These are phyloP conservation scores for Sporisorium sorghi DNA, from an alignment of 1,284 basidiomycete genomes.

Conservation along the genomic window DNA sequence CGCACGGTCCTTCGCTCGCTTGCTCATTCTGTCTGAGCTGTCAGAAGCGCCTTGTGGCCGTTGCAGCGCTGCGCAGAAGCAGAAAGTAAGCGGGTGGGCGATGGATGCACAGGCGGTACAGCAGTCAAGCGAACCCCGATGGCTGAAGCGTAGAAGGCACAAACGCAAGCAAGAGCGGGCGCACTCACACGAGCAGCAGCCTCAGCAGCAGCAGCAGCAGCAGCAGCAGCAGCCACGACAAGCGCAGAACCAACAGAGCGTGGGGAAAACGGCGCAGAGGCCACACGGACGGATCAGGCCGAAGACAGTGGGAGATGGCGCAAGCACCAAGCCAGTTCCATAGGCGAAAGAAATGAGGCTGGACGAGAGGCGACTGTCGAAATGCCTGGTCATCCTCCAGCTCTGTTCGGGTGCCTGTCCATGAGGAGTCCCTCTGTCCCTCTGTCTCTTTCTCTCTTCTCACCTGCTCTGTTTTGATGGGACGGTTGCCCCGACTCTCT, in stretches of 20 bases:
- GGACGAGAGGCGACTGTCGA: neutral
- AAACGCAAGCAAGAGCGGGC: neutral
- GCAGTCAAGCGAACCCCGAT: neutral
- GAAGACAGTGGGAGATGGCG: conserved; percentile 6
- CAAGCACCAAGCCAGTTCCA: conserved; percentile 5
- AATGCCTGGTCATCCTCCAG: conserved; percentile 1
- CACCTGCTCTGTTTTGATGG: neutral
- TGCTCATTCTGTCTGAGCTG: neutral
- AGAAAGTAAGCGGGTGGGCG: neutral
- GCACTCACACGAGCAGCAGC: conserved; percentile 6
- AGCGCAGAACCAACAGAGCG: conserved; percentile 7
- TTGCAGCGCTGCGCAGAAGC: neutral
- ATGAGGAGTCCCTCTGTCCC: neutral
- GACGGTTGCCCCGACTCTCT: conserved; percentile 4
- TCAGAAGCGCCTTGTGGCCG: neutral
- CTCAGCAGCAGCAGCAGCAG: neutral
- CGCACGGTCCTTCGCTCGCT: conserved; percentile 17
- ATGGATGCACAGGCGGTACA: neutral
- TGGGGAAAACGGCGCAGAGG: conserved; percentile 2
- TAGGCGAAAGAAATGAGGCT: neutral
- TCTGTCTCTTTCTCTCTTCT: neutral
- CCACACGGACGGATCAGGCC: conserved; percentile 17
- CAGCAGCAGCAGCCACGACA: neutral
- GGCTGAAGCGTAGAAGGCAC: neutral
- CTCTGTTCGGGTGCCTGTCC: neutral